phyloP scores from a whole-genome alignment of 129 eudicot genomes.

The Heracleum sosnowskyi region DNA sequence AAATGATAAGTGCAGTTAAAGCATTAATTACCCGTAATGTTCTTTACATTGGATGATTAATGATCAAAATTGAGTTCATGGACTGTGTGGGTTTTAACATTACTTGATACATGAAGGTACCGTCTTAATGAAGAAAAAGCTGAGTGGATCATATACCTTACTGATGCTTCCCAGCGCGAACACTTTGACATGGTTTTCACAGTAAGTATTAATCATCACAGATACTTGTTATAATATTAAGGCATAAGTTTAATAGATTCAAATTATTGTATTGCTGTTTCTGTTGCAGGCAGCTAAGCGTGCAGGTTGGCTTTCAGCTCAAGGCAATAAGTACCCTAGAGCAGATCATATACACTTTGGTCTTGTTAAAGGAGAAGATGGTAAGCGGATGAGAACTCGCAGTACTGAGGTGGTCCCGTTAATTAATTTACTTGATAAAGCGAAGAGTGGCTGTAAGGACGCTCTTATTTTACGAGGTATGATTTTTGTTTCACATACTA shows the following conservation, averaged over 20 bases:
- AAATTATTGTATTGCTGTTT: not conserved
- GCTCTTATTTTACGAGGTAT: constrained; percentile 78
- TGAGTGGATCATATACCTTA: constrained; percentile 83
- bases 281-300: constrained; percentile 63
- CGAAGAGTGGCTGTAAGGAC: constrained; percentile 67
- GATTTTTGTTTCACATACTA: not conserved
- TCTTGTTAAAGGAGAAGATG: constrained; percentile 91
- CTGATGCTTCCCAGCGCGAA: constrained; percentile 89
- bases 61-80: not conserved
- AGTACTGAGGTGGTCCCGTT: constrained; percentile 80
- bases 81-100: not conserved
- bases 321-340: constrained; percentile 51
- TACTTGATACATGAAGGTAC: constrained; percentile 44
- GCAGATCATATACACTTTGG: constrained; percentile 88
- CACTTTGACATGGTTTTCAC: constrained; percentile 92
- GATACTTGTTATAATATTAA: not conserved
- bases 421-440: constrained; percentile 92
- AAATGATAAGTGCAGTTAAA: no score
- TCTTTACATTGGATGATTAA: not conserved
- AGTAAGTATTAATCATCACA: constrained; percentile 37
- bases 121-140: constrained; percentile 90
- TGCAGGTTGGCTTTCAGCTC: constrained; percentile 92
- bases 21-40: no score
- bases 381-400: constrained; percentile 80
- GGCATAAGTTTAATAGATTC: not conserved